Evolutionary conservation across 306 rosid species (phyloP).

Genomic region (Acacia confusa): DNA sequence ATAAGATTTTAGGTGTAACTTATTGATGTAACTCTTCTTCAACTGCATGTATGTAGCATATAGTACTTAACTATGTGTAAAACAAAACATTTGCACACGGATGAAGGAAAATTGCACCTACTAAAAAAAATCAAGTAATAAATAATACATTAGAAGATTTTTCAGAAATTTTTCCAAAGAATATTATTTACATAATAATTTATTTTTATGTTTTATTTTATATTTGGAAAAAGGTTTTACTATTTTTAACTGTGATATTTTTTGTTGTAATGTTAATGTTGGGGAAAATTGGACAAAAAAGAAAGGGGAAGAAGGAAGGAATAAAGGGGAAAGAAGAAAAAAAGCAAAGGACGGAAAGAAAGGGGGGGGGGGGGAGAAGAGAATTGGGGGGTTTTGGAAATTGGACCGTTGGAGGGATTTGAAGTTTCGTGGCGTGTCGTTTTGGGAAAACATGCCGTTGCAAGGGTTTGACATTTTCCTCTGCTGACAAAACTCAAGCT

Average conservation of each 20-base stretch:
- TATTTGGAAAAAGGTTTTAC: background rate
- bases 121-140: too few relatives aligned
- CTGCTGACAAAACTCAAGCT: background rate
- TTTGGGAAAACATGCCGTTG: constrained; percentile 27
- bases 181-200: too few relatives aligned
- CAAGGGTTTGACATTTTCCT: constrained; percentile 5
- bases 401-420: constrained; percentile 42
- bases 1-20: too few relatives aligned
- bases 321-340: constrained; percentile 11
- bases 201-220: too few relatives aligned
- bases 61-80: too few relatives aligned
- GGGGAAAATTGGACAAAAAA: constrained; percentile 18
- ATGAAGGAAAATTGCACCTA: too few relatives aligned
- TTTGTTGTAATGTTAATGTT: background rate
- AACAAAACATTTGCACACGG: too few relatives aligned
- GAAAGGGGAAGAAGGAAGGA: constrained; percentile 1
- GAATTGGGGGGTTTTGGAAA: constrained; percentile 14
- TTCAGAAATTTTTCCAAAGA: too few relatives aligned
- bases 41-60: too few relatives aligned
- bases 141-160: too few relatives aligned
- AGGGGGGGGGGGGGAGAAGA: background rate
- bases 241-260: background rate
- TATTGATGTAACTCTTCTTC: too few relatives aligned
- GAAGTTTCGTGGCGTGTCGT: constrained; percentile 28
- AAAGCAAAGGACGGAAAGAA: background rate